Evolutionary conservation across 176 grass and related monocot species (phyloP).

Genomic region (Thalia dealbata): DNA sequence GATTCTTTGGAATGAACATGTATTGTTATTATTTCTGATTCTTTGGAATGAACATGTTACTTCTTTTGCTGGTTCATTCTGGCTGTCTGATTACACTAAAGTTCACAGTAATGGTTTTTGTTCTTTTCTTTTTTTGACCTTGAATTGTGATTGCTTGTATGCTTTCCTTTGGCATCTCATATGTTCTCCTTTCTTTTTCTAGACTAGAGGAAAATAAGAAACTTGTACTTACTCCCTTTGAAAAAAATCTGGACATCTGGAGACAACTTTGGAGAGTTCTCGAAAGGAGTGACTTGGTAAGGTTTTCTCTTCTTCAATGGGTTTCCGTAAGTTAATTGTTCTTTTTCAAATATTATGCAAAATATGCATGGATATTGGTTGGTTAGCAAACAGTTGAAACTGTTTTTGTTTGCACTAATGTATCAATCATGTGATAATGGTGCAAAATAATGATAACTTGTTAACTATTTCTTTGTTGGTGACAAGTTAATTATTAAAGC

Average conservation of each 20-base stretch:
- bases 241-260: constrained; percentile 97
- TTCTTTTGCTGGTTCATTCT: neutral
- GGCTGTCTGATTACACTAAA: neutral
- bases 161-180: neutral
- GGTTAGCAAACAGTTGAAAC: neutral
- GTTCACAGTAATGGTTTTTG: neutral
- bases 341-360: neutral
- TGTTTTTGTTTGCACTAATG: too few species aligned
- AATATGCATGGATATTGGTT: neutral
- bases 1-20: neutral
- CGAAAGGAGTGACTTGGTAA: constrained; percentile 82
- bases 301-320: constrained; percentile 1
- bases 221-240: constrained; percentile 85
- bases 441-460: too few species aligned
- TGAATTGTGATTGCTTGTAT: neutral
- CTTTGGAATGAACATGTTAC: neutral
- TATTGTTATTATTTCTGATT: neutral
- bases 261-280: constrained; percentile 98
- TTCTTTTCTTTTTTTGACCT: neutral
- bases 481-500: too few species aligned
- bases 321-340: neutral
- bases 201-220: constrained; percentile 89
- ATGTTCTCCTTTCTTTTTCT: neutral
- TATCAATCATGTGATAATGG: too few species aligned
- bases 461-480: too few species aligned